Evolutionary conservation across 2,329 filamentous ascomycete genomes (phyloP).

Genomic region (Pseudopithomyces maydicus): DNA sequence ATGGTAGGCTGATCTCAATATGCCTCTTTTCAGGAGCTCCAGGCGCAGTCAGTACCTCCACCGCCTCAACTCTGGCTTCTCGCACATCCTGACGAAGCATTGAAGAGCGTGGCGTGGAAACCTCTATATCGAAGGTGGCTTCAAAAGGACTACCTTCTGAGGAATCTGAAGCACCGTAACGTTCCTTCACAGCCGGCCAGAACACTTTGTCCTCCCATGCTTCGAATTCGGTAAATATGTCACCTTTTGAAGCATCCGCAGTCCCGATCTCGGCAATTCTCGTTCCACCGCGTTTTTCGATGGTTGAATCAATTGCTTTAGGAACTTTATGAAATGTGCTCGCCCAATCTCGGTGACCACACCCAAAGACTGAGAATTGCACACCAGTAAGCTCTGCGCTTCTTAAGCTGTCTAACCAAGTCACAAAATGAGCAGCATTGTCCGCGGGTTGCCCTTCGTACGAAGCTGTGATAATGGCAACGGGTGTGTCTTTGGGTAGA

Average conservation of each 20-base stretch:
- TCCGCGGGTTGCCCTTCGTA: conserved; percentile 52
- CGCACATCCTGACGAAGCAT: conserved; percentile 44
- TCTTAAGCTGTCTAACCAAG: conserved; percentile 43
- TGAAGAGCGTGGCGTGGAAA: conserved; percentile 41
- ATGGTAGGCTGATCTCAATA: conserved; percentile 52
- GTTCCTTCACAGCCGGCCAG: conserved; percentile 42
- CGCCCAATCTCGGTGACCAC: conserved; percentile 50
- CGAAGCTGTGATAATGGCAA: conserved; percentile 47
- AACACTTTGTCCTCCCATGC: conserved; percentile 46
- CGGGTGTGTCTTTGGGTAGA: conserved; percentile 42
- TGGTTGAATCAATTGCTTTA: conserved; percentile 37
- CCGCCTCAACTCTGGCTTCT: conserved; percentile 42
- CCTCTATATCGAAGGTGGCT: conserved; percentile 35
- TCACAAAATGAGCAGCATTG: conserved; percentile 49
- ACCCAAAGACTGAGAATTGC: conserved; percentile 49
- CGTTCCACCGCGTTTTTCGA: conserved; percentile 39
- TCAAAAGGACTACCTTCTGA: conserved; percentile 30
- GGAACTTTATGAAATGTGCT: conserved; percentile 50
- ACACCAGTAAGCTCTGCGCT: conserved; percentile 37
- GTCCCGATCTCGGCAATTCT: conserved; percentile 38
- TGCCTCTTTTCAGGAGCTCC: conserved; percentile 41
- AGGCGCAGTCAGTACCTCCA: conserved; percentile 33
- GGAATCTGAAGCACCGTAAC: conserved; percentile 33
- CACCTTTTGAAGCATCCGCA: conserved; percentile 44
- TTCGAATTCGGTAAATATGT: conserved; percentile 50